Conservation (phyloP, 1,139 yeast species). For the Barnettozyma hawaiiensis region DNA sequence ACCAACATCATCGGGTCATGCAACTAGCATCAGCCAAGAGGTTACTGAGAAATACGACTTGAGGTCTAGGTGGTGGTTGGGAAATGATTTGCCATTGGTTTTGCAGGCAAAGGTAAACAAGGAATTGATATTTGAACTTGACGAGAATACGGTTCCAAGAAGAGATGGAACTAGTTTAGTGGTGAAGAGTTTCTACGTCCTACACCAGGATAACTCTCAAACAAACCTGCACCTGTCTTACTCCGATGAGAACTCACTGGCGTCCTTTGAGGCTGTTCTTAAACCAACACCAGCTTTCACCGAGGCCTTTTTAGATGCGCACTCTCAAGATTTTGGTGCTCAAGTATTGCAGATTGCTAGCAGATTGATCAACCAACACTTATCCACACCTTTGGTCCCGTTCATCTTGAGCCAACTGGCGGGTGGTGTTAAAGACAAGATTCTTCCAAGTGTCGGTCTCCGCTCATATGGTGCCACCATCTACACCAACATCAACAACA, state of each 20-base stretch:
- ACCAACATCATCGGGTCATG: constrained; percentile 1
- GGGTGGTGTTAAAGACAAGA: constrained; percentile 25
- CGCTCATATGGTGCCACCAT: constrained; percentile 71
- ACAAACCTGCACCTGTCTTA: constrained; percentile 50
- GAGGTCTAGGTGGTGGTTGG: constrained; percentile 59
- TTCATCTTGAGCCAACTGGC: constrained; percentile 30
- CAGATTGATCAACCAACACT: constrained; percentile 35
- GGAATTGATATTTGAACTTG: constrained; percentile 60
- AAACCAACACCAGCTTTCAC: constrained; percentile 45
- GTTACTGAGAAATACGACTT: constrained; percentile 20
- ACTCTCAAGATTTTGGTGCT: constrained; percentile 43
- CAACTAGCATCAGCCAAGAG: constrained; percentile 3
- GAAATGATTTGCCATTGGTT: constrained; percentile 49
- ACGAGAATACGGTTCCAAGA: constrained; percentile 47
- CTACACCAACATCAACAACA: constrained; percentile 55
- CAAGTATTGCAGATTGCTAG: constrained; percentile 40
- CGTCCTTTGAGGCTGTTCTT: constrained; percentile 40
- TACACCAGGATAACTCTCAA: constrained; percentile 72
- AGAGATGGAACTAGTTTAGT: constrained; percentile 50
- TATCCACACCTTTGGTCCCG: constrained; percentile 25
- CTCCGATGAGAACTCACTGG: constrained; percentile 52
- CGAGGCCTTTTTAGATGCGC: constrained; percentile 44
- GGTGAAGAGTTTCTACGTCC: constrained; percentile 63
- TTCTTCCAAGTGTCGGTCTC: constrained; percentile 56
- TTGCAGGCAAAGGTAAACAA: constrained; percentile 40